phyloP scores from a whole-genome alignment of 768 basidiomycete genomes.

The Roridomyces roridus region DNA sequence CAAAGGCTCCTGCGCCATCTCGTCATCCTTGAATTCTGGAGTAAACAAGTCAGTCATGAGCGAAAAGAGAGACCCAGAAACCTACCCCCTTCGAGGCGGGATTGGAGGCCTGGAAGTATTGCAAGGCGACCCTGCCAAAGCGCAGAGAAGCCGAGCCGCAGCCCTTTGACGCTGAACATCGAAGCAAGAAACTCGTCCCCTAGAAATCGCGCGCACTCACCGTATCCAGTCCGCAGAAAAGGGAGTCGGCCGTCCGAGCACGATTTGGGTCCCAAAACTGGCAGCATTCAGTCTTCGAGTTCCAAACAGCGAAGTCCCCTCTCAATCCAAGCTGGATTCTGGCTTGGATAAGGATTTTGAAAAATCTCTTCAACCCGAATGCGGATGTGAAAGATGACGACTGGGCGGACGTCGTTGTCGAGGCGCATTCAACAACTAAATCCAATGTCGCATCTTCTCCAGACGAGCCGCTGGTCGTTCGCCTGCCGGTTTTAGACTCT shows the following conservation, averaged over 20 bases:
- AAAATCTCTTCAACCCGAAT: conserved; percentile 30
- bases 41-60: not conserved
- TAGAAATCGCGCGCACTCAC: not conserved
- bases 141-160: conserved; percentile 21
- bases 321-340: conserved; percentile 32
- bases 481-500: conserved; percentile 35
- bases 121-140: conserved; percentile 33
- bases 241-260: conserved; percentile 28
- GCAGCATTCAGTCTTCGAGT: conserved; percentile 38
- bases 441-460: conserved; percentile 3
- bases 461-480: conserved; percentile 16
- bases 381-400: conserved; percentile 31
- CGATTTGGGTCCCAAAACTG: conserved; percentile 34
- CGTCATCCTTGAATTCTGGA: conserved; percentile 42
- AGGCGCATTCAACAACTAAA: conserved; percentile 7
- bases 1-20: conserved; percentile 49
- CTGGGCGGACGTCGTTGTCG: conserved; percentile 38
- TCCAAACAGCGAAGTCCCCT: conserved; percentile 36
- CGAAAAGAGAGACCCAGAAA: not conserved
- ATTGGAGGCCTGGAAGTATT: conserved; percentile 41
- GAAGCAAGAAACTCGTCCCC: conserved; percentile 29
- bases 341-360: conserved; percentile 44
- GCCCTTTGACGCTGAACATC: conserved; percentile 31
- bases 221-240: conserved; percentile 25
- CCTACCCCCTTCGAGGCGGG: conserved; percentile 35